Conservation (phyloP, 805 yeast species). For the Yamadazyma akitaensis region DNA sequence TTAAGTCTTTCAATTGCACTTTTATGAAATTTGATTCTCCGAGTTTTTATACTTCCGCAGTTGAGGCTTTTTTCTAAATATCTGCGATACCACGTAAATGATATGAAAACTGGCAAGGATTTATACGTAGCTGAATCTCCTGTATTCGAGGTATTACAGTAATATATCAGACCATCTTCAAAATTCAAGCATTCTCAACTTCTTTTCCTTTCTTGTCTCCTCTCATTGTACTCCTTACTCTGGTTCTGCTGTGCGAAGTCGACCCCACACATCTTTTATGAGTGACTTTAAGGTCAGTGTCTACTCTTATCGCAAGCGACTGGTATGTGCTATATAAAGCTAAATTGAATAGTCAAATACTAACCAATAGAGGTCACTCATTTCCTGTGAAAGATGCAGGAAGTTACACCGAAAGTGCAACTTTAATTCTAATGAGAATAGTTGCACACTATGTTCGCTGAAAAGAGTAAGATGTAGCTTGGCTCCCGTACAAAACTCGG, state of each 20-base stretch:
- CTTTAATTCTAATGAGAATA: not conserved
- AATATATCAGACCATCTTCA: too few relatives aligned
- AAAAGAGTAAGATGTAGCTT: constrained; percentile 1
- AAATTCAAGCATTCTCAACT: not conserved
- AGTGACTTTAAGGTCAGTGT: constrained; percentile 1
- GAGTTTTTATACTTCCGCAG: too few relatives aligned
- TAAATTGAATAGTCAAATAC: not conserved
- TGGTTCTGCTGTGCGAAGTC: not conserved
- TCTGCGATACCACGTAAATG: too few relatives aligned
- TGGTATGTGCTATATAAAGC: not conserved
- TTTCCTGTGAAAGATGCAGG: constrained; percentile 24
- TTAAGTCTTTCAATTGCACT: not conserved
- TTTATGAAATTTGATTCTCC: too few relatives aligned
- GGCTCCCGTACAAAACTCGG: constrained; percentile 1
- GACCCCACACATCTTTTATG: not conserved
- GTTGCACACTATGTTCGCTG: constrained; percentile 16
- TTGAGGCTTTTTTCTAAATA: too few relatives aligned
- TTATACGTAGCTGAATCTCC: too few relatives aligned
- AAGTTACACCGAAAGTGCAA: constrained; percentile 15
- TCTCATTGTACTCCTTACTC: not conserved
- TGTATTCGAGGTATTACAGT: too few relatives aligned
- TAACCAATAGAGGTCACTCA: constrained; percentile 11
- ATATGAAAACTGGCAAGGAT: too few relatives aligned
- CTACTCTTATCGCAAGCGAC: not conserved
- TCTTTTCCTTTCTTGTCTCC: not conserved